A percentile compares a stretch with the other conserved stretches of the same genome.
phyloP scores from a whole-genome alignment of 257 asterid genomes.

The Ophiorrhiza pumila region DNA sequence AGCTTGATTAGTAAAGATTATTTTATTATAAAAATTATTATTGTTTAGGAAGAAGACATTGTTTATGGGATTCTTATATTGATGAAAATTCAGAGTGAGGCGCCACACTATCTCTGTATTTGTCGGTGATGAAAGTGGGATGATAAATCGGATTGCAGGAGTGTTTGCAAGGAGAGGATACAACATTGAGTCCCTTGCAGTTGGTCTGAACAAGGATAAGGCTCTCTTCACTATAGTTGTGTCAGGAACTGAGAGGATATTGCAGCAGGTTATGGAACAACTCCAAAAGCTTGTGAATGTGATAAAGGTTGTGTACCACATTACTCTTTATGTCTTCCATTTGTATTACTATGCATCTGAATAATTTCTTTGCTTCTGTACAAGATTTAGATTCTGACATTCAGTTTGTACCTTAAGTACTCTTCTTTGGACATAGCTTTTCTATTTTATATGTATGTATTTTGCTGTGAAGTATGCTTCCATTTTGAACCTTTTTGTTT shows the following conservation, averaged over 20 bases:
- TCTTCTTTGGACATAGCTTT: not conserved
- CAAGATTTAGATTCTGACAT: not conserved
- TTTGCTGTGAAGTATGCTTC: not conserved
- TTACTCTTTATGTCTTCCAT: constrained; percentile 11
- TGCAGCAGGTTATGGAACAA: constrained; percentile 87
- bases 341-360: not conserved
- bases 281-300: constrained; percentile 91
- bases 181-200: constrained; percentile 96
- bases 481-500: constrained; percentile 2
- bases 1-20: not conserved
- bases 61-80: not conserved
- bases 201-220: constrained; percentile 92
- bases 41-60: too few relatives aligned
- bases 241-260: constrained; percentile 77
- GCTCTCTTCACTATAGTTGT: constrained; percentile 95
- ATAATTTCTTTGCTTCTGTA: not conserved
- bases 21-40: too few relatives aligned
- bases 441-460: not conserved
- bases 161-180: constrained; percentile 97
- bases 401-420: not conserved
- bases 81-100: constrained; percentile 50
- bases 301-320: constrained; percentile 53
- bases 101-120: constrained; percentile 84
- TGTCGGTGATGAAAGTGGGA: constrained; percentile 99
- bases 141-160: constrained; percentile 96